Conservation (phyloP, 495 filamentous ascomycete species). For the Mycothermus thermophilus region DNA sequence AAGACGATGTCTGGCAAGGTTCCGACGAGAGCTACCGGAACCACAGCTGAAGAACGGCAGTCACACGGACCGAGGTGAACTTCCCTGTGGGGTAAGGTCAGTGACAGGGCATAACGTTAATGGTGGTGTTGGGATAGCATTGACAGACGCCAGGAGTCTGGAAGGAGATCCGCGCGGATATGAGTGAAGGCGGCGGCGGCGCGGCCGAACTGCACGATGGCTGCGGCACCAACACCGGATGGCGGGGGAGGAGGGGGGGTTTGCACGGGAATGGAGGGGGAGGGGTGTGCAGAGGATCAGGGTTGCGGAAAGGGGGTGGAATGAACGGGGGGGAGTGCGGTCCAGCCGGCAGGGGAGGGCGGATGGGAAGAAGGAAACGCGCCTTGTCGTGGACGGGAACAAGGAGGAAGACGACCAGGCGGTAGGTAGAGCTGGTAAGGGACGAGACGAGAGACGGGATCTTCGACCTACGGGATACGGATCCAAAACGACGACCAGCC, state of each 20-base stretch:
- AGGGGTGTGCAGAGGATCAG: too few relatives aligned
- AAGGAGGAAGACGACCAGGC: conserved; percentile 21
- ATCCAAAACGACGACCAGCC: conserved; percentile 5
- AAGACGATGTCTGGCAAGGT: conserved; percentile 17
- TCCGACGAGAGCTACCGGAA: conserved; percentile 1
- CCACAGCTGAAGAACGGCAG: conserved; percentile 26
- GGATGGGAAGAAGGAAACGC: conserved; percentile 20
- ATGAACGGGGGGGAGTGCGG: conserved; percentile 13
- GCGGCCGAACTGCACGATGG: conserved; percentile 22
- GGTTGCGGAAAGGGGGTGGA: too few relatives aligned
- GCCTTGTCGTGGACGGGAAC: conserved; percentile 14
- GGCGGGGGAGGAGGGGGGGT: conserved; percentile 25
- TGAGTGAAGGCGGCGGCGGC: conserved; percentile 19
- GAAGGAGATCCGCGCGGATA: conserved; percentile 30
- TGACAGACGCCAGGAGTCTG: conserved; percentile 28
- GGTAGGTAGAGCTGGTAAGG: too few relatives aligned
- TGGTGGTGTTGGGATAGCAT: conserved; percentile 27
- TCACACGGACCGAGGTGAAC: conserved; percentile 31
- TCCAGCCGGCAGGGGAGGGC: conserved; percentile 17
- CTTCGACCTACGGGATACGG: conserved; percentile 18
- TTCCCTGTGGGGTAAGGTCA: conserved; percentile 28
- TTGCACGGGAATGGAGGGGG: too few relatives aligned
- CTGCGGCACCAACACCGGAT: conserved; percentile 24
- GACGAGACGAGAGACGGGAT: too few relatives aligned
- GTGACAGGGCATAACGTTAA: conserved; percentile 33